Conservation (phyloP, 495 filamentous ascomycete species). For the Penicillium longicatenatum region DNA sequence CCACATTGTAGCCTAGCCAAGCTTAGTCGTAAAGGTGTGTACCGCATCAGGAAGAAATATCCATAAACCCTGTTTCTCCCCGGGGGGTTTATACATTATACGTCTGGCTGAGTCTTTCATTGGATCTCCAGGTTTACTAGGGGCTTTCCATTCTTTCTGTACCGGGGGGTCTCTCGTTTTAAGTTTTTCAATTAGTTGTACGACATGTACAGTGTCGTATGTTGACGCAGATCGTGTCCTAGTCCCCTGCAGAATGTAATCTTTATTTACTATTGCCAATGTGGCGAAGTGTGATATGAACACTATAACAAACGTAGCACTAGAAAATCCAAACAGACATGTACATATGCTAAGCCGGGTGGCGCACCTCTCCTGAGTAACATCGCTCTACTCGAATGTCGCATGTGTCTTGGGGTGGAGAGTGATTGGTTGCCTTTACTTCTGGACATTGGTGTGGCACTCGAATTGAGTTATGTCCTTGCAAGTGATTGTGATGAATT, state of each 20-base stretch:
- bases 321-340: not conserved
- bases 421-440: not conserved
- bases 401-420: not conserved
- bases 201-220: not conserved
- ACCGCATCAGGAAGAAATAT: not conserved
- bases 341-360: not conserved
- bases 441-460: not conserved
- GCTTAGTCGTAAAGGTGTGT: not conserved
- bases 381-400: not conserved
- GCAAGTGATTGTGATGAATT: not conserved
- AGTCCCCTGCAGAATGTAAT: not conserved
- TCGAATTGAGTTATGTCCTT: not conserved
- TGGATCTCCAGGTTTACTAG: not conserved
- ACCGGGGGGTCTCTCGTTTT: not conserved
- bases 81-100: not conserved
- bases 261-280: not conserved
- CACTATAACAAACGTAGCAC: not conserved
- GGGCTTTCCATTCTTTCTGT: not conserved
- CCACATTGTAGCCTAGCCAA: not conserved
- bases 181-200: not conserved
- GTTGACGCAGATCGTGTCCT: not conserved
- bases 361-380: not conserved
- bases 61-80: not conserved
- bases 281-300: not conserved
- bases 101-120: not conserved